phyloP scores from a whole-genome alignment of 1,139 yeast genomes.

The Candida anutae region DNA sequence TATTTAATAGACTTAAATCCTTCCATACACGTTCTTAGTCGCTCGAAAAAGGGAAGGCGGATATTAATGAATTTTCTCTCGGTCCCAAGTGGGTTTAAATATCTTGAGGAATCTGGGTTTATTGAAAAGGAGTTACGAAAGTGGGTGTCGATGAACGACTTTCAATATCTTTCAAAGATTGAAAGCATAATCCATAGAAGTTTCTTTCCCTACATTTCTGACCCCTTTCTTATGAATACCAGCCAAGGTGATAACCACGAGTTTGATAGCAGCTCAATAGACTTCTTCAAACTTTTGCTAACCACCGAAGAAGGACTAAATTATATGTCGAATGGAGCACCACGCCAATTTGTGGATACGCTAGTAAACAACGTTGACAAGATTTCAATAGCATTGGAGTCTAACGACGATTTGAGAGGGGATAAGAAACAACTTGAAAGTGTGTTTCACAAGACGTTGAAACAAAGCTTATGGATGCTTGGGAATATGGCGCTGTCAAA shows the following conservation, averaged over 20 bases:
- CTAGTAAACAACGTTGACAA: slow-evolving; percentile 17
- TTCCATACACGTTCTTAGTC: slow-evolving; percentile 20
- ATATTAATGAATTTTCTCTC: slow-evolving; percentile 23
- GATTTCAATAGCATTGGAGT: slow-evolving; percentile 9
- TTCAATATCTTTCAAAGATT: slow-evolving; percentile 17
- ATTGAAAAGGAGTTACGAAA: slow-evolving; percentile 23
- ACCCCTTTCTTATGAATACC: background rate
- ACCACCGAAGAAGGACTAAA: slow-evolving; percentile 73
- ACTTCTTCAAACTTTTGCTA: slow-evolving; percentile 74
- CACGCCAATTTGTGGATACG: slow-evolving; percentile 19
- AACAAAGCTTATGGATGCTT: slow-evolving; percentile 80
- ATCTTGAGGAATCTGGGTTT: slow-evolving; percentile 26
- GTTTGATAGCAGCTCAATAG: slow-evolving; percentile 19
- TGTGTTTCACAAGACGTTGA: slow-evolving; percentile 30
- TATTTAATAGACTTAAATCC: slow-evolving; percentile 25
- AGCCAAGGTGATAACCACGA: background rate
- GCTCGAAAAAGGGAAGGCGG: slow-evolving; percentile 17
- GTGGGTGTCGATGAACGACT: slow-evolving; percentile 19
- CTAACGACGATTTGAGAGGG: slow-evolving; percentile 8
- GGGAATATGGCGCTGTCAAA: slow-evolving; percentile 73
- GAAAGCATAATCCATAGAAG: slow-evolving; percentile 15
- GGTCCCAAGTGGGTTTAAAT: slow-evolving; percentile 28
- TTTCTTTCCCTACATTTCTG: slow-evolving; percentile 18
- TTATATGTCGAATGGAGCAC: slow-evolving; percentile 21
- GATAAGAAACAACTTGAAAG: slow-evolving; percentile 3